Evolutionary conservation across 2,329 filamentous ascomycete species (phyloP).

Genomic region (Parastagonospora nodorum): DNA sequence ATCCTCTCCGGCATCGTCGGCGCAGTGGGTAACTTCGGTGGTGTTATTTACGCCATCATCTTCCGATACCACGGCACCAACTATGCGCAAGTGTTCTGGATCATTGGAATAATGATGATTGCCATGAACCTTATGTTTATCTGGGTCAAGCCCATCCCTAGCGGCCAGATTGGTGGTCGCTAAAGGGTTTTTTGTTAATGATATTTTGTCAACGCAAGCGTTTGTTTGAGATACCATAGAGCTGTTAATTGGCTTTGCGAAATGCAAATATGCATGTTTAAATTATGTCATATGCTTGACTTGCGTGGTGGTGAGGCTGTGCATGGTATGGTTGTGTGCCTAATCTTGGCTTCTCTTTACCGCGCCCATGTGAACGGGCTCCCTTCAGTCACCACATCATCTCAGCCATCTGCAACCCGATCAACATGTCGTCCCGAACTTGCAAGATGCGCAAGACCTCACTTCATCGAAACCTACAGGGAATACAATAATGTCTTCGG

Average conservation of each 20-base stretch:
- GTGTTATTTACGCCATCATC: constrained; percentile 81
- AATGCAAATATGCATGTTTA: not conserved
- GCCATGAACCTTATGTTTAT: constrained; percentile 68
- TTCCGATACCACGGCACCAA: constrained; percentile 74
- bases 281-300: not conserved
- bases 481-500: not conserved
- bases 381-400: not conserved
- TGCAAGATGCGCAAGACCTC: not conserved
- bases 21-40: constrained; percentile 81
- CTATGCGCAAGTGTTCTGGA: constrained; percentile 76
- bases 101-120: constrained; percentile 78
- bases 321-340: not conserved
- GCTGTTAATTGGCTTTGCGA: not conserved
- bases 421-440: too few relatives aligned
- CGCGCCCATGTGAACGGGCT: not conserved
- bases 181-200: constrained; percentile 6
- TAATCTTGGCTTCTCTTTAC: not conserved
- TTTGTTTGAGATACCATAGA: constrained; percentile 3
- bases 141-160: constrained; percentile 66
- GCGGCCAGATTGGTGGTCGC: constrained; percentile 57
- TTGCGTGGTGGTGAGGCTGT: not conserved
- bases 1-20: constrained; percentile 78
- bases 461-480: not conserved
- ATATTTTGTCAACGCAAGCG: not conserved
- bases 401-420: not conserved